Evolutionary conservation across 768 basidiomycete species (phyloP), one percentile per base, ranked within the genome.

Genomic region (Phanerodontia chrysosporium): DNA sequence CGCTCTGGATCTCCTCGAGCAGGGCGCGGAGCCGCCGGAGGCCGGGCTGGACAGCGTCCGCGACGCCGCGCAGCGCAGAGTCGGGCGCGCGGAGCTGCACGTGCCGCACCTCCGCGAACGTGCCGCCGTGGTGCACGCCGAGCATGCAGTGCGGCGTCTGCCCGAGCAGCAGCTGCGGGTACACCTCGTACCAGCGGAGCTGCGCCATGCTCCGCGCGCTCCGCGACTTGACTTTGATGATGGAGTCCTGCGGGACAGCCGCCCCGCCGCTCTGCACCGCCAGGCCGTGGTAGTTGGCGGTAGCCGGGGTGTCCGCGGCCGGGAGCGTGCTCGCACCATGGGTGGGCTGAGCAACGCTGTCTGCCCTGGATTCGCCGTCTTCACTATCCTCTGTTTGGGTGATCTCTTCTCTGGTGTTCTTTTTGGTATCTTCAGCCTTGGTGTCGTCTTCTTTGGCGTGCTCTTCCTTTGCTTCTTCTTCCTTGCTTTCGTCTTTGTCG

Each of bases 111-210:
- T 72, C 68, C 3, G 67, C 64, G 69, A 90, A 90, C 1, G 42
- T 70, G 1, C 89, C 89, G 2, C 75, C 69, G 14, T 73, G 65
- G 67, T 90, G 88, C 44, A 80, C 71, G 0, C 80, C 88, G 55
- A 88, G 72, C 66, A 81, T 84, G 58, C 84, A 77, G 63, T 83
- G 78, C 1, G 78, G 72, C 0, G 86, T 90, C 66, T 86, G 84
- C 6, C 89, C 88, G 56, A 91, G 78, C 66, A 80, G 85, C 13
- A 90, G 71, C 66, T 90, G 88, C 0, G 84, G 81, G 67, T 83
- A 89, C 1, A 75, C 72, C 13, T 87, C 85, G 28, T 65, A 73
- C 86, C 86, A 89, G 64, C 86, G 74, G 58, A 72, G 57, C 9
- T 32, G 16, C 5, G 25, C 44, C 18, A 46, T 39, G 45, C 58